Conservation (phyloP, 2,329 filamentous ascomycete species). For the Epichloe coenophiala region DNA sequence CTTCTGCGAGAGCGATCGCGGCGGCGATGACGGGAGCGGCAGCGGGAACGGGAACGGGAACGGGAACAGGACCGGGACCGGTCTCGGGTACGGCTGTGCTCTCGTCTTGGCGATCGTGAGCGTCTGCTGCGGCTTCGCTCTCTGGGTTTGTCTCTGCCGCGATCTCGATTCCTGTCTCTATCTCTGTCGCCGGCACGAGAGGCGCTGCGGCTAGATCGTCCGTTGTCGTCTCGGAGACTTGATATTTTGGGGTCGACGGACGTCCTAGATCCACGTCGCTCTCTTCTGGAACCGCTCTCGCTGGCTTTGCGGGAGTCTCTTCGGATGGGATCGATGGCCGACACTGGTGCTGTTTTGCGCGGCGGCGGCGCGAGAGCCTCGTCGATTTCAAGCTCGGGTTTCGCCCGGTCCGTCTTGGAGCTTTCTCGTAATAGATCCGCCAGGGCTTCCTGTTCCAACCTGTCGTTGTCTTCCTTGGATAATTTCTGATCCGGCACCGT, state of each 20-base stretch:
- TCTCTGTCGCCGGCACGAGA: conserved; percentile 13
- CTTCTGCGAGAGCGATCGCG: too few relatives aligned
- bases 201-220: conserved; percentile 18
- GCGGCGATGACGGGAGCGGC: too few relatives aligned
- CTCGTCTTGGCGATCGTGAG: conserved; percentile 25
- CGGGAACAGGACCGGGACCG: too few relatives aligned
- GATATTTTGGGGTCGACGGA: conserved; percentile 16
- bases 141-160: conserved; percentile 11
- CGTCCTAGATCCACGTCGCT: conserved; percentile 18
- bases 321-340: conserved; percentile 44
- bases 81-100: conserved; percentile 19
- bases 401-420: conserved; percentile 32
- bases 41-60: too few relatives aligned
- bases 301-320: conserved; percentile 27
- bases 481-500: conserved; percentile 33
- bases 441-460: conserved; percentile 43
- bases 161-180: not conserved
- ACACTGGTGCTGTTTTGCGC: conserved; percentile 36
- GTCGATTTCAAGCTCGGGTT: conserved; percentile 43
- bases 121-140: conserved; percentile 21
- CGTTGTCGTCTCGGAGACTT: conserved; percentile 15
- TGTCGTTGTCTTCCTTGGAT: conserved; percentile 43
- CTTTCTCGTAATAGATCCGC: conserved; percentile 46
- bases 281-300: conserved; percentile 18
- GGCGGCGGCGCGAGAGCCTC: conserved; percentile 42